Base-by-base conservation (phyloP, 2,329 filamentous ascomycete species). In the Phoma sp. region DNA sequence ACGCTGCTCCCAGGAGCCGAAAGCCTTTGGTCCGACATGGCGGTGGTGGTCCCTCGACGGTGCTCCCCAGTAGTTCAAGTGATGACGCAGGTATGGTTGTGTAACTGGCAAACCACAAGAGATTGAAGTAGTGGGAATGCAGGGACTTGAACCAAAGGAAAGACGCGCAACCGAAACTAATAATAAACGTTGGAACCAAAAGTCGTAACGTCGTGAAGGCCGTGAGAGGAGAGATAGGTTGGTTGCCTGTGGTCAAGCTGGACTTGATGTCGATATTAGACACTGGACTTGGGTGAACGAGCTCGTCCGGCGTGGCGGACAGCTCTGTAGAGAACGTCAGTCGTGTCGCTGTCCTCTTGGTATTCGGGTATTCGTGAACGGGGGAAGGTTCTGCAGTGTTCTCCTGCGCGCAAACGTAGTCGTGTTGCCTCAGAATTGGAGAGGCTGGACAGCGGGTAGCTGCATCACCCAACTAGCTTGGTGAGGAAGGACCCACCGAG, bases 1-100 rank as follows among this genome's bases (percentile, higher is more conserved):
- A 82, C 85, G 71, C 86, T 88, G 74, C 86, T 86, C 69, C 90
- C 90, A 42, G 90, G 83, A 61, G 88, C 82, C 61, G 88, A 88
- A 67, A 90, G 81, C 66, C 78, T 65, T 38, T 63, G 53, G 47
- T 47, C 42, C 10, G 70, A 71, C 67, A 74, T 74, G 46, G 20
- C 62, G 56, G 20, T 33, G 50, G 36, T 38, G 25, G 36, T 26
- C 28, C 17, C 14, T 37, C 14, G 30, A 46, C n/a, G n/a, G 20
- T 34, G 34, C 21, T n/a, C 26, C 40, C 36, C 29, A 32, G 34
- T 36, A 23, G 29, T 23, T 21, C 29, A 29, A 46, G 47, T 49
- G 42, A 46, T 48, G 47, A 54, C 42, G 61, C 53, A 42, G 37
- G 36, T 7, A 17, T 57, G 36, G 42, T 42, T 60, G 53, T 53